Conservation (phyloP, 495 filamentous ascomycete genomes). For the Bathelium albidoporum region DNA sequence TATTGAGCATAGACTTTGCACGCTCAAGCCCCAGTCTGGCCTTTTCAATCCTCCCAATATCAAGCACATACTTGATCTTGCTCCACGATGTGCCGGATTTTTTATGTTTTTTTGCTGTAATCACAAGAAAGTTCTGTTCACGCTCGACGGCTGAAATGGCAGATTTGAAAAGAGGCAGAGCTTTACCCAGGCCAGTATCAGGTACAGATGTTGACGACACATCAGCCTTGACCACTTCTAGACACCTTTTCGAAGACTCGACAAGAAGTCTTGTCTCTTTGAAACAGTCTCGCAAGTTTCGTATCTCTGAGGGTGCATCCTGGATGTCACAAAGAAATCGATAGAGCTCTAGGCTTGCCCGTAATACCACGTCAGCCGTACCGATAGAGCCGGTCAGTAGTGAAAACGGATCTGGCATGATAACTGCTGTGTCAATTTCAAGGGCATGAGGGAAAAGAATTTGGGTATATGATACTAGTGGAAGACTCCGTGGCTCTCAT, state of each 20-base stretch:
- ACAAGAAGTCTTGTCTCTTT: background rate
- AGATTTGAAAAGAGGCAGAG: background rate
- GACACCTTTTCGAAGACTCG: background rate
- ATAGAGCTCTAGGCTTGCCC: background rate
- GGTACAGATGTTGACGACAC: background rate
- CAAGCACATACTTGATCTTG: background rate
- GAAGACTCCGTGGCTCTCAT: background rate
- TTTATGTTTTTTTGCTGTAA: background rate
- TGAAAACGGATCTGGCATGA: background rate
- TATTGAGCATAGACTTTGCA: background rate
- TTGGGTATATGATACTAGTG: background rate
- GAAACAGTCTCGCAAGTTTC: background rate
- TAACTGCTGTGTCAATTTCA: background rate
- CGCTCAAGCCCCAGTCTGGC: background rate
- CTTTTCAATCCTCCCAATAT: background rate
- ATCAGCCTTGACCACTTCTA: background rate
- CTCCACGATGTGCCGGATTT: background rate
- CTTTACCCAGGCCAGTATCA: background rate
- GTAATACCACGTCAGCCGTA: background rate
- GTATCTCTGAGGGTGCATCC: background rate
- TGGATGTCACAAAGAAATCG: background rate
- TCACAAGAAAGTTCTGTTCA: background rate
- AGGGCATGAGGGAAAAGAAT: background rate
- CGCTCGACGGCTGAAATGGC: background rate
- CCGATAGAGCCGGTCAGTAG: background rate